Percentiles rank a stretch among this genome's conserved stretches.
These are phyloP conservation scores for Claviceps sp. DNA, from an alignment of 2,329 filamentous ascomycete species.

Conservation along the genomic window DNA sequence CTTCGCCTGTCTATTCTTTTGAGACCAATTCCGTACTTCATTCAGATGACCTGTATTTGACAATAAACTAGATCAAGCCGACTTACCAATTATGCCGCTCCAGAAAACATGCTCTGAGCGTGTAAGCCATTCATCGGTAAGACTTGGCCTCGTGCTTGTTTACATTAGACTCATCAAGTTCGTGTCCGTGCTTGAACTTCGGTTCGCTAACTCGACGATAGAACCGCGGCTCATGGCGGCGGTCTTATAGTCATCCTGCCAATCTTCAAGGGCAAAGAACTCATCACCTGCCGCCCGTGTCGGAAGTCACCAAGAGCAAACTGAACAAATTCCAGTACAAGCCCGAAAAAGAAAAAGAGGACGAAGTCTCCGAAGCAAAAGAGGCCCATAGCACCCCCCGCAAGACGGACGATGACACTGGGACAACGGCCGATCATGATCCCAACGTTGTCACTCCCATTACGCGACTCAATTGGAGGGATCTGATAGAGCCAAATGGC, in stretches of 20 bases:
- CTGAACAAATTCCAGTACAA: conserved; percentile 41
- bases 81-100: conserved; percentile 20
- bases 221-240: conserved; percentile 36
- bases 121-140: conserved; percentile 20
- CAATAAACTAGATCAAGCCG: conserved; percentile 1
- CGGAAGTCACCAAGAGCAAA: conserved; percentile 46
- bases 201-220: conserved; percentile 9
- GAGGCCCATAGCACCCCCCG: neutral
- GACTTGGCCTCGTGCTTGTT: conserved; percentile 3
- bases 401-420: conserved; percentile 11
- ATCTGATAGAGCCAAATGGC: conserved; percentile 35
- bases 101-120: conserved; percentile 29
- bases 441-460: conserved; percentile 28
- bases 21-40: neutral
- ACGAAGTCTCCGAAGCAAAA: conserved; percentile 7
- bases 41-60: conserved; percentile 6
- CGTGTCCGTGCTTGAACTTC: neutral
- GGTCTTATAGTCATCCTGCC: conserved; percentile 38
- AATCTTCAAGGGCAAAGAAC: conserved; percentile 21
- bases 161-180: neutral
- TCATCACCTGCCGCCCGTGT: conserved; percentile 34
- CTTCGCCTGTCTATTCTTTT: neutral
- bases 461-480: conserved; percentile 41
- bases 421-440: neutral
- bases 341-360: conserved; percentile 10